Conservation (phyloP, 805 yeast genomes). For the Pichia eremophila region DNA sequence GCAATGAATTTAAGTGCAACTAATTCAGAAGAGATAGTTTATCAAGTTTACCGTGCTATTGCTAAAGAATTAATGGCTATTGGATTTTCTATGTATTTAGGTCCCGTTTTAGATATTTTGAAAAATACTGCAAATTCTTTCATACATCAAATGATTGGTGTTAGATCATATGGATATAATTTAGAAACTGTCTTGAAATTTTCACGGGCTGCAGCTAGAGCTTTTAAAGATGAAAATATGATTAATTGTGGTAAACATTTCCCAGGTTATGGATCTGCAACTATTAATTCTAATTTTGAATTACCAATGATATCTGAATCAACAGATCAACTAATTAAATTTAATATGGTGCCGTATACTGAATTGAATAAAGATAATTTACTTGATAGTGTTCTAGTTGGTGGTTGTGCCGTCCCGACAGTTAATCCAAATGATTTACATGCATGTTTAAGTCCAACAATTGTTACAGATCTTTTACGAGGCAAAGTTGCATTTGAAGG, state of each 20-base stretch:
- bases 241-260: constrained; percentile 53
- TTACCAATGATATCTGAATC: constrained; percentile 52
- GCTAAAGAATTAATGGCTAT: constrained; percentile 44
- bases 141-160: constrained; percentile 41
- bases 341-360: constrained; percentile 43
- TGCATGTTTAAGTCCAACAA: constrained; percentile 49
- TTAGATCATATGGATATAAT: constrained; percentile 53
- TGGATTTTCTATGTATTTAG: constrained; percentile 47
- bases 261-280: constrained; percentile 58
- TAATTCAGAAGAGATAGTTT: constrained; percentile 38
- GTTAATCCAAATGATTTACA: constrained; percentile 52
- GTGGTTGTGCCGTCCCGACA: constrained; percentile 58
- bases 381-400: constrained; percentile 49
- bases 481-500: constrained; percentile 46
- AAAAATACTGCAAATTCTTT: constrained; percentile 38
- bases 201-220: constrained; percentile 44
- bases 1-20: constrained; percentile 58
- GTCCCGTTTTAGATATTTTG: constrained; percentile 56
- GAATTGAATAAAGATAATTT: constrained; percentile 34
- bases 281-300: constrained; percentile 47
- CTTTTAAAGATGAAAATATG: constrained; percentile 45
- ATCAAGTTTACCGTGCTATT: constrained; percentile 43
- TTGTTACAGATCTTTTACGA: constrained; percentile 41
- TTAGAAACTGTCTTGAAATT: constrained; percentile 47
- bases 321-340: constrained; percentile 40